A percentile compares a stretch with the other conserved stretches of the same genome.
These are phyloP conservation scores for Coix lacrymajobi DNA, from an alignment of 176 grass and related monocot species.

Conservation along the genomic window DNA sequence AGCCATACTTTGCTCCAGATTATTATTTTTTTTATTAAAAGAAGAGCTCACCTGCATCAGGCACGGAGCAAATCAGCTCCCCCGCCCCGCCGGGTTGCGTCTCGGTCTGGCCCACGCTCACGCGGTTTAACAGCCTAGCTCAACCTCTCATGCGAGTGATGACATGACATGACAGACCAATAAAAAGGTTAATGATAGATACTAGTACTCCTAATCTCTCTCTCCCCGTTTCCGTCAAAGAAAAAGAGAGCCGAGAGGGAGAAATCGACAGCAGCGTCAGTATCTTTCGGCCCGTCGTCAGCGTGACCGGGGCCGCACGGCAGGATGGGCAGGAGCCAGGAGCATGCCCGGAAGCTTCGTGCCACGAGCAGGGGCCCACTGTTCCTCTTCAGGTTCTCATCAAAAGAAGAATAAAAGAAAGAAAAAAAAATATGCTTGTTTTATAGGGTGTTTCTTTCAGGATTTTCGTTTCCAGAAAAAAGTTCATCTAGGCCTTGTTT, in stretches of 20 bases:
- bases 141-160: not conserved
- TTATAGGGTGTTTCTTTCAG: not conserved
- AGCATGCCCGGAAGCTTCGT: slow-evolving; percentile 49
- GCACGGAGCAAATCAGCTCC: not conserved
- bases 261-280: not conserved
- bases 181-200: slow-evolving; percentile 1
- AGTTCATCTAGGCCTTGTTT: not conserved
- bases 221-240: slow-evolving; percentile 31
- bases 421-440: not conserved
- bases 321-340: slow-evolving; percentile 19
- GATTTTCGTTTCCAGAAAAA: not conserved
- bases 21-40: no score
- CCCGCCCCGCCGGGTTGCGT: slow-evolving; percentile 11
- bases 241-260: no score
- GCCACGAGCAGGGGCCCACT: not conserved
- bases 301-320: not conserved
- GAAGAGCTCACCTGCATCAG: not conserved
- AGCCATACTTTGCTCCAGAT: no score
- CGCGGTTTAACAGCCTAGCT: slow-evolving; percentile 80
- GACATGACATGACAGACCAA: not conserved
- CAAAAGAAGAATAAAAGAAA: not conserved
- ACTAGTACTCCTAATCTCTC: not conserved
- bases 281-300: slow-evolving; percentile 27
- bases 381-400: not conserved
- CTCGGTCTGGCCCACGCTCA: slow-evolving; percentile 13